These are phyloP conservation scores for Pseudocercospora musae DNA, from an alignment of 2,329 filamentous ascomycete species.

Conservation along the genomic window DNA sequence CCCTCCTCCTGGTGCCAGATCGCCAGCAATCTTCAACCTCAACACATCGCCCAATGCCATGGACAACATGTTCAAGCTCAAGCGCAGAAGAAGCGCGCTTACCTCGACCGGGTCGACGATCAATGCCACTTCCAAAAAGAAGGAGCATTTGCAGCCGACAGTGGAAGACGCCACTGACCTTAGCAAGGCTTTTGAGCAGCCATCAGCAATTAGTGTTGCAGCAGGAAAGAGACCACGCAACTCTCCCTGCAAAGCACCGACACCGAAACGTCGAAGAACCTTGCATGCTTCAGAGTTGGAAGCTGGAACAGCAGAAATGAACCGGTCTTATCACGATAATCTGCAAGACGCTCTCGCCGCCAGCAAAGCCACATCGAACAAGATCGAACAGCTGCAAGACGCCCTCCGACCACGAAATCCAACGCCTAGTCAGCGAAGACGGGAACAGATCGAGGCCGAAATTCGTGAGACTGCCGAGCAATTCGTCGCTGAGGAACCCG, in stretches of 20 bases:
- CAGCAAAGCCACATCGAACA: slow-evolving; percentile 3
- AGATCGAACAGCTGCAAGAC: slow-evolving; percentile 10
- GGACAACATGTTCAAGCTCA: slow-evolving; percentile 25
- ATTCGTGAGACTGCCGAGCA: slow-evolving; percentile 47
- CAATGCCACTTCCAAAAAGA: slow-evolving; percentile 11
- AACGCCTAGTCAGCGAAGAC: slow-evolving; percentile 59
- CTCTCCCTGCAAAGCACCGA: slow-evolving; percentile 79
- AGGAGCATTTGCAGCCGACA: slow-evolving; percentile 17
- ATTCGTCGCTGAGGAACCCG: slow-evolving; percentile 44
- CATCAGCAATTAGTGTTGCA: slow-evolving; percentile 9
- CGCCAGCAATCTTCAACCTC: slow-evolving; percentile 25
- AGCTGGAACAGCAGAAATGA: slow-evolving; percentile 33
- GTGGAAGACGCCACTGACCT: slow-evolving; percentile 20
- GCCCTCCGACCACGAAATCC: slow-evolving; percentile 59
- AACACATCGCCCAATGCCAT: slow-evolving; percentile 19
- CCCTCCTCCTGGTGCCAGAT: slow-evolving; percentile 26
- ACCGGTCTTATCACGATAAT: slow-evolving; percentile 27
- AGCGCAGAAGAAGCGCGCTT: slow-evolving; percentile 26
- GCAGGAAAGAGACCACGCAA: slow-evolving; percentile 73
- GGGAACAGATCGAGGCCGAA: slow-evolving; percentile 46
- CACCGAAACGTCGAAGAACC: slow-evolving; percentile 81
- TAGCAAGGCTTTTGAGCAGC: slow-evolving; percentile 1
- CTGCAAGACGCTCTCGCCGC: slow-evolving; percentile 40
- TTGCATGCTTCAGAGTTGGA: slow-evolving; percentile 58
- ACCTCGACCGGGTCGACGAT: slow-evolving; percentile 25